Evolutionary conservation across 2,329 filamentous ascomycete species (phyloP), one percentile per base, ranked within the genome.

Genomic region (Ophiobolus disseminans): DNA sequence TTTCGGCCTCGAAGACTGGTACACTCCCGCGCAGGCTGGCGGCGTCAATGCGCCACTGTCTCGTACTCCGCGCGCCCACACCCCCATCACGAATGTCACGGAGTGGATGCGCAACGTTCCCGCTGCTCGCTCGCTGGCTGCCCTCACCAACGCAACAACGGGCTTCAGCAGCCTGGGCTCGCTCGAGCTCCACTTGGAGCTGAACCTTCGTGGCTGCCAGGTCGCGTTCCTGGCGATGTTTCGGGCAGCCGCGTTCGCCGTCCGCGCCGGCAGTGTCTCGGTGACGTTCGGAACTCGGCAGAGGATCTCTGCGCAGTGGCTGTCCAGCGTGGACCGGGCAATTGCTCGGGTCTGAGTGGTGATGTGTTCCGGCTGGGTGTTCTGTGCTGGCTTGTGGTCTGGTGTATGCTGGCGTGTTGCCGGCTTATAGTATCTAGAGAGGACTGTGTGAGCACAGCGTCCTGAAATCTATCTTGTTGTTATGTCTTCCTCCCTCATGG

Each of bases 1-100:
- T 19, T 38, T 63, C 23, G 17, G 30, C 3, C 42, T 61, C 5
- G 35, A 48, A 13, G 57, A 59, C 38, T 45, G 16, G 35, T 55
- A 26, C 42, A 40, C 2, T 19, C 22, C n/a, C 2, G 7, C 5
- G 2, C 4, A 25, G 4, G n/a, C 21, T 26, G 31, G 21, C 20
- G 26, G 13, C 25, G 10, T 25, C 22, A n/a, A 2, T 32, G 10
- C n/a, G 2, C 30, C 30, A 14, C 13, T 14, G n/a, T 14, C n/a
- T 14, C 4, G 7, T 13, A 11, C 13, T 32, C 30, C 13, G 10
- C n/a, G 13, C n/a, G 16, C 30, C 10, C 10, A 7, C 10, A 11
- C n/a, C n/a, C 13, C 9, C n/a, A 14, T 32, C 30, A 32, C 9
- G 30, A 32, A 13, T 14, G n/a, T 14, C 30, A 32, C 9, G 30